Evolutionary conservation across 768 basidiomycete genomes (phyloP).

Genomic region (Podaxis sp.): DNA sequence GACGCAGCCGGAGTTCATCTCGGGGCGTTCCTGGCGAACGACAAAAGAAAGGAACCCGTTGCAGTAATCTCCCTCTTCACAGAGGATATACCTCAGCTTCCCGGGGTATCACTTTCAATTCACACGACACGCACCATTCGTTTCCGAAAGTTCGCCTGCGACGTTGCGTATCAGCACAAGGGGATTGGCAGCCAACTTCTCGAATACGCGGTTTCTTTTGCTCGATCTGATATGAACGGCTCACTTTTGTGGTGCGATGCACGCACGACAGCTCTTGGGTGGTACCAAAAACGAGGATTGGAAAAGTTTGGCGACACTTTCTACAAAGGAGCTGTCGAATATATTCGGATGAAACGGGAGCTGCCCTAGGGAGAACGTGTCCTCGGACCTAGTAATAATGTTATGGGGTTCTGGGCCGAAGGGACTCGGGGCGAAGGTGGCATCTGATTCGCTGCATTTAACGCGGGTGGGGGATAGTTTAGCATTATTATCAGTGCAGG

Average conservation of each 20-base stretch:
- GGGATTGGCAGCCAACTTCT: slow-evolving; percentile 56
- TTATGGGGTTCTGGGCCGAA: neutral
- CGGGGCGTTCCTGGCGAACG: slow-evolving; percentile 48
- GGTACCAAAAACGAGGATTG: slow-evolving; percentile 57
- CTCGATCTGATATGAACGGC: slow-evolving; percentile 40
- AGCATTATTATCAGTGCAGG: neutral
- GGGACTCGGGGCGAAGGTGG: neutral
- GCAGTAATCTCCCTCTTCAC: slow-evolving; percentile 60
- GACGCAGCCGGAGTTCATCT: slow-evolving; percentile 52
- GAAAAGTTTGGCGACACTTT: slow-evolving; percentile 48
- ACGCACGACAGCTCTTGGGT: slow-evolving; percentile 38
- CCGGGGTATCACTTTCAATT: slow-evolving; percentile 8
- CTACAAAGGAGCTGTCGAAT: slow-evolving; percentile 55
- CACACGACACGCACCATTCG: slow-evolving; percentile 32
- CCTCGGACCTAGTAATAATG: no score
- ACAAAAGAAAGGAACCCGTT: slow-evolving; percentile 33
- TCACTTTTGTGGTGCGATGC: slow-evolving; percentile 60
- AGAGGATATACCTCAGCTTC: slow-evolving; percentile 34
- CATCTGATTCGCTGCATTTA: neutral
- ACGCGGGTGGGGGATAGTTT: neutral
- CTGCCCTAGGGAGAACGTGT: slow-evolving; percentile 16
- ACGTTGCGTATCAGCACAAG: slow-evolving; percentile 46
- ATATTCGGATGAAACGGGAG: slow-evolving; percentile 51
- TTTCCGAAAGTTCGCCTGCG: slow-evolving; percentile 65
- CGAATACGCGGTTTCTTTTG: slow-evolving; percentile 35